Conservation (phyloP, 768 basidiomycete genomes). For the Trichaptum fuscoviolaceum region DNA sequence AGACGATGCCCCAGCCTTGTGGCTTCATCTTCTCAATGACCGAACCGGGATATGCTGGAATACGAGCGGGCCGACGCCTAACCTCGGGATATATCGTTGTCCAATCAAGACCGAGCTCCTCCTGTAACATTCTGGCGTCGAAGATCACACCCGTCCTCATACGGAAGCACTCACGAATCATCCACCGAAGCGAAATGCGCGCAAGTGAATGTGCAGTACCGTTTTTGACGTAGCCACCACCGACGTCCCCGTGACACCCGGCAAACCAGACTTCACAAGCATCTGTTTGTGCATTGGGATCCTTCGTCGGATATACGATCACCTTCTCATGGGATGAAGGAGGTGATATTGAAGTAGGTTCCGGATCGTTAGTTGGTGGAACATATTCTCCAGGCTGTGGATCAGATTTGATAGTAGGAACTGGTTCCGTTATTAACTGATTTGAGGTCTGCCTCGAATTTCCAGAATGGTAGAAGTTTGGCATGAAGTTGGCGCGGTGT, state of each 20-base stretch:
- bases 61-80: background rate
- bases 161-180: slow-evolving; percentile 30
- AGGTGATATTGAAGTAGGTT: slow-evolving; percentile 8
- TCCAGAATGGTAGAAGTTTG: slow-evolving; percentile 39
- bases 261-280: slow-evolving; percentile 68
- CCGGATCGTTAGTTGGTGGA: slow-evolving; percentile 5
- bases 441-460: slow-evolving; percentile 25
- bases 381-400: background rate
- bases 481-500: slow-evolving; percentile 53
- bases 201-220: slow-evolving; percentile 19
- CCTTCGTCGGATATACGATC: slow-evolving; percentile 3
- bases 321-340: slow-evolving; percentile 24
- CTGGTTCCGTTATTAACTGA: slow-evolving; percentile 16
- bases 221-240: slow-evolving; percentile 28
- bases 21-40: background rate
- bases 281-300: slow-evolving; percentile 24
- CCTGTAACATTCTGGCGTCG: slow-evolving; percentile 20
- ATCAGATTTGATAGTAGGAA: background rate
- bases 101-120: slow-evolving; percentile 16
- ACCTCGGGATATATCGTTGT: slow-evolving; percentile 2
- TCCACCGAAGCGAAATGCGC: slow-evolving; percentile 30
- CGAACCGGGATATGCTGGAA: background rate
- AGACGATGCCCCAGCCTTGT: slow-evolving; percentile 1
- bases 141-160: slow-evolving; percentile 28
- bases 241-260: slow-evolving; percentile 37